Evolutionary conservation across 2,329 filamentous ascomycete genomes (phyloP).

Genomic region (Alternaria rosae): DNA sequence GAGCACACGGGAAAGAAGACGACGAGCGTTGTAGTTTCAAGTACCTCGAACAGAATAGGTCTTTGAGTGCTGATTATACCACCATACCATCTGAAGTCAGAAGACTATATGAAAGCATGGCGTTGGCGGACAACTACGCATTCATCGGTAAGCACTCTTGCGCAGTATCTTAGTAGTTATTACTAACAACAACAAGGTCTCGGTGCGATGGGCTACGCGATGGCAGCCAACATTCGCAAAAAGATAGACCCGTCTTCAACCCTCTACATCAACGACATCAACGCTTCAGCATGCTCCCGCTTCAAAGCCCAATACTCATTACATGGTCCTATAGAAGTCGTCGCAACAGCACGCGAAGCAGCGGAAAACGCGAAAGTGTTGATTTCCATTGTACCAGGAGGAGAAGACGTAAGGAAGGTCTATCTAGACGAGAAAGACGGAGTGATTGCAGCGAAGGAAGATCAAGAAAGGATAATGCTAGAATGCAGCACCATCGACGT

Average conservation of each 20-base stretch:
- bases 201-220: slow-evolving; percentile 46
- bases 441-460: slow-evolving; percentile 29
- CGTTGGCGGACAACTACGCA: slow-evolving; percentile 40
- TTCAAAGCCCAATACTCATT: slow-evolving; percentile 31
- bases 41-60: background rate
- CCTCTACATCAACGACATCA: slow-evolving; percentile 43
- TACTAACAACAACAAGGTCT: slow-evolving; percentile 28
- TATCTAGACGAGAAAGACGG: slow-evolving; percentile 37
- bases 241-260: slow-evolving; percentile 30
- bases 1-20: background rate
- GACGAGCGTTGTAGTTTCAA: background rate
- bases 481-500: slow-evolving; percentile 47
- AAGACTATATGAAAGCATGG: slow-evolving; percentile 18
- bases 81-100: background rate
- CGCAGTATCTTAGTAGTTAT: background rate
- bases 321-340: slow-evolving; percentile 33
- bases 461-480: slow-evolving; percentile 32
- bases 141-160: slow-evolving; percentile 34
- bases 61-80: background rate
- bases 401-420: slow-evolving; percentile 38
- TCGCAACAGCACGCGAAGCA: slow-evolving; percentile 36
- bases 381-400: slow-evolving; percentile 40
- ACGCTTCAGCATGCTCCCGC: slow-evolving; percentile 27
- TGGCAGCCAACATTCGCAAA: slow-evolving; percentile 41
- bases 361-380: slow-evolving; percentile 36